Percentiles rank a stretch among this genome's conserved stretches.
phyloP scores from a whole-genome alignment of 495 filamentous ascomycete genomes.

The Thermothielavioides terrestris region DNA sequence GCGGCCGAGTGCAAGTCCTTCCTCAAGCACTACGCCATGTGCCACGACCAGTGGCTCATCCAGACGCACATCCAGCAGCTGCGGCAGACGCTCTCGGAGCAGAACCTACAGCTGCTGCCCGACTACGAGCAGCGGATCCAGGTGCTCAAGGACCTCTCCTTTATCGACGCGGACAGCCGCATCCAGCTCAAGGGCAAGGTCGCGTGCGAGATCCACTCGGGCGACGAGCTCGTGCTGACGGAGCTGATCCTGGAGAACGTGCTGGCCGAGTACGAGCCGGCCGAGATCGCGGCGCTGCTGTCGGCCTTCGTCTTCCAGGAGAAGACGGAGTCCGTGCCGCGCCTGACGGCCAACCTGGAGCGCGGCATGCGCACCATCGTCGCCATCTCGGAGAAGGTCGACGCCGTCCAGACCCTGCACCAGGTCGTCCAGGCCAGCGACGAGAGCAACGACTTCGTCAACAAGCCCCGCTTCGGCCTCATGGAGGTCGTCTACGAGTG shows the following conservation, averaged over 20 bases:
- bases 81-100: conserved; percentile 82
- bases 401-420: conserved; percentile 72
- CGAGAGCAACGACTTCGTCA: conserved; percentile 86
- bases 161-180: conserved; percentile 73
- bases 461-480: conserved; percentile 76
- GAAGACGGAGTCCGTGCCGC: conserved; percentile 79
- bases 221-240: conserved; percentile 93
- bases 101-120: conserved; percentile 92
- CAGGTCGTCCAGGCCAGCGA: conserved; percentile 87
- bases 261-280: conserved; percentile 87
- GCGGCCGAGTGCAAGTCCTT: conserved; percentile 65
- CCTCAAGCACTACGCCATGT: conserved; percentile 85
- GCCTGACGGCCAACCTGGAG: conserved; percentile 74
- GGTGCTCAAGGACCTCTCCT: conserved; percentile 81
- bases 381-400: conserved; percentile 81
- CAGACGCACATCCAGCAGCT: conserved; percentile 81
- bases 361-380: conserved; percentile 80
- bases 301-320: conserved; percentile 98
- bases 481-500: conserved; percentile 98
- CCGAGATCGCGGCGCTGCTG: conserved; percentile 90
- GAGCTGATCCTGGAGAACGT: conserved; percentile 96
- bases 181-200: conserved; percentile 97
- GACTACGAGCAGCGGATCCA: conserved; percentile 94
- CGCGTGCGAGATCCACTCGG: conserved; percentile 95
- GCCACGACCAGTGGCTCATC: conserved; percentile 89